Base-by-base conservation (phyloP, 768 basidiomycete species). In the Pisolithus marmoratus region DNA sequence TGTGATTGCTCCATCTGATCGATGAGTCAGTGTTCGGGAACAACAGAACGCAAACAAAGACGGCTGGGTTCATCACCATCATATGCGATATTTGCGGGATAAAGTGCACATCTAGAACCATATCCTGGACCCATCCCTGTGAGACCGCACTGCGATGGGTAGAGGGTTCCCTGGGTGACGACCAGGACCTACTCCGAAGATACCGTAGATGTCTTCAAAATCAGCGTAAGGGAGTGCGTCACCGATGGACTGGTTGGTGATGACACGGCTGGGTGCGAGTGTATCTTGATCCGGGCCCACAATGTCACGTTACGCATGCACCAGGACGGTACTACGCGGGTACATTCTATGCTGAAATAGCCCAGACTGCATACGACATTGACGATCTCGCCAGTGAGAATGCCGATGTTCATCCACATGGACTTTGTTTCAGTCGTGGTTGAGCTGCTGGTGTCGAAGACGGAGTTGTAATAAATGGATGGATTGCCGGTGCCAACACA, bases 341-440 rank as follows among this genome's bases (percentile, higher is more conserved):
- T 34, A 63, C 61, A 78, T 54, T 76, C 74, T 36, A 60, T 63
- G 20, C 75, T 73, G 41, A 69, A 51, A 40, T 26, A 49, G 8
- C 52, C 64, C 1, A 1, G 0, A 3, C 59, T 57, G 46, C 51
- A 64, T 8, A 41, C 48, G 4, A 51, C 43, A 3, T 20, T 51
- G 20, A 64, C 51, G 3, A n/a, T 2, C 31, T 60, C 14, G 4
- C 66, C 68, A 14, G 66, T 69, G 24, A 59, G 43, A 15, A 56
- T 49, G 48, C 62, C 63, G 2, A 60, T 66, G 19, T 53, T 46
- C 9, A 64, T 66, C 22, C 40, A 56, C 38, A 53, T 46, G 36
- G 62, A 67, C 27, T 43, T 31, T 12, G 6, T 58, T 9, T 54
- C 60, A n/a, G 60, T 60, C 12, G 63, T 70, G 48, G 66, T 69